These are phyloP conservation scores for Lactarius sp. DNA, from an alignment of 768 basidiomycete genomes.

Conservation along the genomic window DNA sequence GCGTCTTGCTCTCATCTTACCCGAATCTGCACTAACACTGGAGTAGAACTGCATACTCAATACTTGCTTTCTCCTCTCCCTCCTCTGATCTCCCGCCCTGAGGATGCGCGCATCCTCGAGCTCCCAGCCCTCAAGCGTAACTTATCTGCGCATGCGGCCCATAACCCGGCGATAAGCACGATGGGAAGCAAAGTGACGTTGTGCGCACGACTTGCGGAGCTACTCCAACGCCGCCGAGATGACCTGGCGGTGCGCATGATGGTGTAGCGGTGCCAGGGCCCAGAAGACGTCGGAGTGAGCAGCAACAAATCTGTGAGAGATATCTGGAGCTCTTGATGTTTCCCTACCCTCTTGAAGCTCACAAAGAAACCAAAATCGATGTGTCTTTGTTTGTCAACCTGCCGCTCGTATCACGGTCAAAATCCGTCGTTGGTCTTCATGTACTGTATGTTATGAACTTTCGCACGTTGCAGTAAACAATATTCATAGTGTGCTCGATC, in stretches of 20 bases:
- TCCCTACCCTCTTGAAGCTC: not conserved
- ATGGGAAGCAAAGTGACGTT: conserved; percentile 48
- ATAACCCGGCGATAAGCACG: conserved; percentile 42
- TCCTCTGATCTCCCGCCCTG: conserved; percentile 47
- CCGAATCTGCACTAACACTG: not conserved
- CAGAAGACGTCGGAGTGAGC: too few relatives aligned
- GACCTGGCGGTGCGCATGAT: conserved; percentile 51
- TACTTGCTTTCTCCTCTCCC: conserved; percentile 46
- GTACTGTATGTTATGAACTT: too few relatives aligned
- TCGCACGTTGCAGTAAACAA: too few relatives aligned
- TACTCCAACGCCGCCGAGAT: conserved; percentile 44
- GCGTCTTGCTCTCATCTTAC: conserved; percentile 21
- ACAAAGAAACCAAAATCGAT: not conserved
- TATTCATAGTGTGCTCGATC: too few relatives aligned
- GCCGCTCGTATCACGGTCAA: not conserved
- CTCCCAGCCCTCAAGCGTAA: conserved; percentile 49
- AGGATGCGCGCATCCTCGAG: conserved; percentile 40
- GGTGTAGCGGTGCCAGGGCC: conserved; percentile 31
- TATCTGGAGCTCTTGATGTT: too few relatives aligned
- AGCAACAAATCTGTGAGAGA: not conserved
- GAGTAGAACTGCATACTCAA: conserved; percentile 41
- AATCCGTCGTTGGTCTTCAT: too few relatives aligned
- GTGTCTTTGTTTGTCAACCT: not conserved
- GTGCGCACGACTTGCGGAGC: conserved; percentile 40
- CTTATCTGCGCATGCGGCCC: conserved; percentile 48